A percentile compares a stretch with the other conserved stretches of the same genome.
These are phyloP conservation scores for Lolium perenne DNA, from an alignment of 176 grass and related monocot species.

Conservation along the genomic window DNA sequence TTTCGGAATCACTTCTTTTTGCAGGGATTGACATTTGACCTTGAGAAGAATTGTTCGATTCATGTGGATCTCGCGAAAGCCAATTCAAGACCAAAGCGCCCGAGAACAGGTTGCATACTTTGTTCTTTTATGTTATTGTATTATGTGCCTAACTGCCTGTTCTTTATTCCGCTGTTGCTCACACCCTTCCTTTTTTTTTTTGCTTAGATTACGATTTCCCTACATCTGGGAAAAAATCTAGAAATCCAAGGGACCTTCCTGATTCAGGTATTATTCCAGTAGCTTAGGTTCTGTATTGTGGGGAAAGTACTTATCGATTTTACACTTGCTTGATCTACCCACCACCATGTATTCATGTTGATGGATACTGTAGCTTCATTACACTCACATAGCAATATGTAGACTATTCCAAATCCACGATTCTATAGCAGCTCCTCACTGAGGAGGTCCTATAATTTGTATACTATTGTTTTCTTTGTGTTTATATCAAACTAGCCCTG, in stretches of 20 bases:
- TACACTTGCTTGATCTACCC: neutral
- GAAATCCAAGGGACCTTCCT: slow-evolving; percentile 62
- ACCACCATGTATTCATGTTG: neutral
- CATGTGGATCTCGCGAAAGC: slow-evolving; percentile 93
- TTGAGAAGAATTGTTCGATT: slow-evolving; percentile 80
- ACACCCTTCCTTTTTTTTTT: neutral
- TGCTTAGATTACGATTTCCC: slow-evolving; percentile 50
- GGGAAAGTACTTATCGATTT: neutral
- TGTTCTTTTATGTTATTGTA: neutral
- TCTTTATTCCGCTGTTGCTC: slow-evolving; percentile 5
- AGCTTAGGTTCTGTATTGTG: neutral
- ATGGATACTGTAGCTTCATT: neutral
- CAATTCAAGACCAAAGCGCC: slow-evolving; percentile 87
- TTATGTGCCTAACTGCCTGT: neutral
- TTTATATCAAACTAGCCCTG: slow-evolving; percentile 19
- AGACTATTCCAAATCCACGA: slow-evolving; percentile 21
- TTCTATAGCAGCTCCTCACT: slow-evolving; percentile 3
- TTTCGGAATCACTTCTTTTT: slow-evolving; percentile 12
- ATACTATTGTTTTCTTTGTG: slow-evolving; percentile 10
- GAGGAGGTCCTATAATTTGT: neutral
- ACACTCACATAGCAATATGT: neutral
- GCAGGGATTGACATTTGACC: slow-evolving; percentile 93
- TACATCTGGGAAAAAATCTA: slow-evolving; percentile 61
- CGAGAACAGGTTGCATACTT: slow-evolving; percentile 64
- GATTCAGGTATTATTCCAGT: slow-evolving; percentile 68